These are phyloP conservation scores for Adenanthera pavonina DNA, from an alignment of 306 rosid genomes.

Conservation along the genomic window DNA sequence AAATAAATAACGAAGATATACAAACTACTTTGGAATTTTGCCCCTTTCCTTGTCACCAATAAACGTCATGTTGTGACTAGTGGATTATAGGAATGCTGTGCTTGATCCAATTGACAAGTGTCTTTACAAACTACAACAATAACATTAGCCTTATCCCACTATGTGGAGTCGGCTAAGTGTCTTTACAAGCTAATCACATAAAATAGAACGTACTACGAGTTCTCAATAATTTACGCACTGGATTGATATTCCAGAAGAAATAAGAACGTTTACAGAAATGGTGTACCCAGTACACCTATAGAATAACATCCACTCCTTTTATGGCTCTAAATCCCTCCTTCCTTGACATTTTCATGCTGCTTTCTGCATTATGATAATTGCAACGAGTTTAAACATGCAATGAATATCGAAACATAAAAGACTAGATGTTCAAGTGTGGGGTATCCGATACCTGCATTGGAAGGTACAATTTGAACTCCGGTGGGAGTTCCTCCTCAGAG, in stretches of 20 bases:
- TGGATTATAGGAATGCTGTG: too few relatives aligned
- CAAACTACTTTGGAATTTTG: too few relatives aligned
- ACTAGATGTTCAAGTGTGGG: not conserved
- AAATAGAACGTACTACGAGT: slow-evolving; percentile 23
- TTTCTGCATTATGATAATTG: slow-evolving; percentile 45
- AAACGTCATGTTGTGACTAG: too few relatives aligned
- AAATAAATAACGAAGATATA: too few relatives aligned
- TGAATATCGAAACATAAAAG: not conserved
- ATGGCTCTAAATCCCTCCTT: slow-evolving; percentile 3
- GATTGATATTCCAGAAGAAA: not conserved
- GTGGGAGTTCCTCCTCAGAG: slow-evolving; percentile 96
- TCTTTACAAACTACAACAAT: not conserved
- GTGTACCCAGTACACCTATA: not conserved
- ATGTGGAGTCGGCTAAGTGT: too few relatives aligned
- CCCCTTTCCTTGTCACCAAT: too few relatives aligned
- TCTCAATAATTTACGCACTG: not conserved
- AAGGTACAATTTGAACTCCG: slow-evolving; percentile 89
- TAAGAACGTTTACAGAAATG: not conserved
- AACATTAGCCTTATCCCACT: too few relatives aligned
- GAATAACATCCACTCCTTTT: not conserved
- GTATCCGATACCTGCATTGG: slow-evolving; percentile 75
- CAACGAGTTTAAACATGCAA: not conserved
- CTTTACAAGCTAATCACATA: not conserved
- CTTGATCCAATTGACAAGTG: slow-evolving; percentile 16
- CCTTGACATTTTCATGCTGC: slow-evolving; percentile 27